Evolutionary conservation across 2,329 filamentous ascomycete species (phyloP), one percentile per base, ranked within the genome.

Genomic region (Simplicillium sp.): DNA sequence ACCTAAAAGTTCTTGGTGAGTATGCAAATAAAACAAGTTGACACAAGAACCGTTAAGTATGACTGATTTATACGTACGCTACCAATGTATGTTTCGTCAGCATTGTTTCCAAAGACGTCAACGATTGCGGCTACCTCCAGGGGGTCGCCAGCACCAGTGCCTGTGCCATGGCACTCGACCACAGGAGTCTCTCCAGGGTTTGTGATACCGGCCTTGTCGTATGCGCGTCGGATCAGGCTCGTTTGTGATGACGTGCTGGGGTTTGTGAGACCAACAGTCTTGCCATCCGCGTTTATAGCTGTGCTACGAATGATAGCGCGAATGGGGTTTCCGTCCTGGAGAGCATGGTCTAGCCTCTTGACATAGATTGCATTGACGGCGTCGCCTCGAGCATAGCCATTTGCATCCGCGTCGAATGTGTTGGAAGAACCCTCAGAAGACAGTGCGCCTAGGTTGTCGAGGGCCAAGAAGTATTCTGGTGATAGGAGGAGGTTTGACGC

Each of bases 371-470:
- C 52, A 7, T 44, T 50, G 5, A 53, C 45, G 6, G 47, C 59
- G n/a, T 62, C 59, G 2, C 46, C 58, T 11, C 59, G 50, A 2
- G 48, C 56, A 40, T 60, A 63, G 1, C 60, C 60, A 47, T 61
- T 51, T 1, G 57, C 60, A 2, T 40, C 38, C 1, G 41, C 49
- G 20, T 60, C 54, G 34, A 61, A 63, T 1, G 57, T 54, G 17
- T 56, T 54, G 40, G 56, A 61, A 2, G 43, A 36, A 1, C 44
- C 43, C 11, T 37, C 40, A 2, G 46, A 40, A 11, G 47, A 48
- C 3, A 52, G 39, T 2, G 48, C 46, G 11, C 54, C 51, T 31
- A 53, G 38, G 14, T 51, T 48, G 4, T 48, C 33, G 48, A 56
- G 46, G 29, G 42, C 42, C 1, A 48, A 46, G 2, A 44, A 46